phyloP scores from a whole-genome alignment of 139 green algal genomes.

The Nannochloris sp. region DNA sequence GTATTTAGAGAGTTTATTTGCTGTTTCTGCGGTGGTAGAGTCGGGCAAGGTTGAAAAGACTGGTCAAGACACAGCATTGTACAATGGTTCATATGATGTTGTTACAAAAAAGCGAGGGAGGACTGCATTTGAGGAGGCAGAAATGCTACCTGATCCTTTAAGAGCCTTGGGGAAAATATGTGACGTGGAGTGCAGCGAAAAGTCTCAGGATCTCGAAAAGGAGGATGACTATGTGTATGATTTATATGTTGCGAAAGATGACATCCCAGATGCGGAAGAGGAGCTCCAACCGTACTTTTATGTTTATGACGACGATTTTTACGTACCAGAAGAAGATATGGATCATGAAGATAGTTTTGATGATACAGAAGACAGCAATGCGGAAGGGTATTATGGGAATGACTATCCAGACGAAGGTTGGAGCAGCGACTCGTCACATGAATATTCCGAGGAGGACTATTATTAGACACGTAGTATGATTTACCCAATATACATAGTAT shows the following conservation, averaged over 20 bases:
- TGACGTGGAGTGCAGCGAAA: constrained; percentile 4
- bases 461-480: constrained; percentile 4
- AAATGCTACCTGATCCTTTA: not conserved
- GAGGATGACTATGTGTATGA: constrained; percentile 29
- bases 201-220: not conserved
- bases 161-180: not conserved
- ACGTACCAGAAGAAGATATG: constrained; percentile 19
- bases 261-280: constrained; percentile 7
- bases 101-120: not conserved
- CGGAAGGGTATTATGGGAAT: constrained; percentile 30
- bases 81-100: not conserved
- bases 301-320: constrained; percentile 22
- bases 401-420: constrained; percentile 31
- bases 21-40: too few species aligned
- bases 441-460: not conserved
- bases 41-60: too few species aligned
- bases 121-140: not conserved
- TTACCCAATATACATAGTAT: too few species aligned
- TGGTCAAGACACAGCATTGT: not conserved
- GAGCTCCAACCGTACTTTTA: constrained; percentile 10
- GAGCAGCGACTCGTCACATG: not conserved
- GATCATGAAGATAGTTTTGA: constrained; percentile 9
- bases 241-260: constrained; percentile 20
- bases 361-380: constrained; percentile 28
- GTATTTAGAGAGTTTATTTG: too few species aligned